These are phyloP conservation scores for Pyrus bretschneideri DNA, from an alignment of 306 rosid species.

Conservation along the genomic window DNA sequence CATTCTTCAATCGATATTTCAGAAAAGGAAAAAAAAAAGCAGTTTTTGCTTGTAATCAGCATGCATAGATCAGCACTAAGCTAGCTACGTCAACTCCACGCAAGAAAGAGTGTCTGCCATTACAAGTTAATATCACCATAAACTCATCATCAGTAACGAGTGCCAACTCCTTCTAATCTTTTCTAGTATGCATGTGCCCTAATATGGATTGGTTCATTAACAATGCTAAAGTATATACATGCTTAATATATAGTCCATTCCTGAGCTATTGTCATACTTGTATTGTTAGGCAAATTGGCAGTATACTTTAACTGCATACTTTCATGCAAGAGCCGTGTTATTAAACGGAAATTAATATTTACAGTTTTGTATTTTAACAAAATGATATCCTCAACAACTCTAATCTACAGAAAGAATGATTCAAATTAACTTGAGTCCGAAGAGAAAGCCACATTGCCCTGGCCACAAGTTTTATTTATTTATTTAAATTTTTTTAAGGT, in stretches of 20 bases:
- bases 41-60: neutral
- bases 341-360: too few species aligned
- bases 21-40: neutral
- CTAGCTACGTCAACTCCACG: neutral
- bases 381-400: too few species aligned
- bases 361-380: too few species aligned
- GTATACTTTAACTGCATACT: neutral
- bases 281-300: too few species aligned
- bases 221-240: neutral
- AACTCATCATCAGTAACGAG: neutral
- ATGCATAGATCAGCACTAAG: neutral
- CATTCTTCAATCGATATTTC: neutral
- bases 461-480: neutral
- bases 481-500: neutral
- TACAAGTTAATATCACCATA: neutral
- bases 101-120: neutral
- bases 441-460: neutral
- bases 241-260: neutral
- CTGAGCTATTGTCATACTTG: neutral
- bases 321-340: too few species aligned
- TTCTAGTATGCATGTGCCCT: constrained; percentile 1
- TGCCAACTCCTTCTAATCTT: neutral
- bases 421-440: neutral
- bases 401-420: too few species aligned
- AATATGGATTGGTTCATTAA: too few species aligned